phyloP scores from a whole-genome alignment of 768 basidiomycete genomes.

The Phaffia australis region DNA sequence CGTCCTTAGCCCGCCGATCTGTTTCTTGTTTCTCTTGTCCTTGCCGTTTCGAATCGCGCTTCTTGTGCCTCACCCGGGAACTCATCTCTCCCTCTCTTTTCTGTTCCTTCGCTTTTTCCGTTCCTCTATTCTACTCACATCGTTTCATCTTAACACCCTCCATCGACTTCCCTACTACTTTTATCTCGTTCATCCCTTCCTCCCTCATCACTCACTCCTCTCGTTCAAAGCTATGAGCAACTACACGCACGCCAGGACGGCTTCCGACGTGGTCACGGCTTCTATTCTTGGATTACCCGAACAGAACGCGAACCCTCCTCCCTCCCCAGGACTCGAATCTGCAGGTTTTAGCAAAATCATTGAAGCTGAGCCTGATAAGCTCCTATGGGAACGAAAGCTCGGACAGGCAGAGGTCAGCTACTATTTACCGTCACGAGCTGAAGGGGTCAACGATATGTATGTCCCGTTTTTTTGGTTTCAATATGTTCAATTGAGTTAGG shows the following conservation, averaged over 20 bases:
- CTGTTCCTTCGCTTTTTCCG: too few species aligned
- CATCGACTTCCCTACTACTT: too few species aligned
- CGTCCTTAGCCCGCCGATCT: too few species aligned
- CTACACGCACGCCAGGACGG: slow-evolving; percentile 24
- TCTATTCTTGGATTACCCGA: slow-evolving; percentile 18
- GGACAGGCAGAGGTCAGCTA: slow-evolving; percentile 71
- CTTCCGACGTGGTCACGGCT: slow-evolving; percentile 22
- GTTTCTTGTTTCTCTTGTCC: too few species aligned
- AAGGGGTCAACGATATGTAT: slow-evolving; percentile 72
- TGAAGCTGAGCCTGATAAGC: not conserved
- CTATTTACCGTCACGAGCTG: slow-evolving; percentile 64
- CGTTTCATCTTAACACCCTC: too few species aligned
- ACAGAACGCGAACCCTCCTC: slow-evolving; percentile 18
- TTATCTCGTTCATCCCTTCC: not conserved
- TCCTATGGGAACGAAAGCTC: slow-evolving; percentile 36
- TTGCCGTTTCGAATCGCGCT: too few species aligned
- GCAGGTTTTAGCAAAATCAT: not conserved
- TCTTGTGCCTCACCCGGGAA: too few species aligned
- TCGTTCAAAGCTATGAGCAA: slow-evolving; percentile 8
- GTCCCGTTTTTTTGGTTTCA: slow-evolving; percentile 27
- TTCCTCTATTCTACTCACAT: too few species aligned
- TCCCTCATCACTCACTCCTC: not conserved
- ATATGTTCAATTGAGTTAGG: not conserved
- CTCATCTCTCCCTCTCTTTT: too few species aligned
- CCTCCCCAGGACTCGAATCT: slow-evolving; percentile 13